These are phyloP conservation scores for Aaosphaeria arxii DNA, from an alignment of 2,329 filamentous ascomycete species.

Conservation along the genomic window DNA sequence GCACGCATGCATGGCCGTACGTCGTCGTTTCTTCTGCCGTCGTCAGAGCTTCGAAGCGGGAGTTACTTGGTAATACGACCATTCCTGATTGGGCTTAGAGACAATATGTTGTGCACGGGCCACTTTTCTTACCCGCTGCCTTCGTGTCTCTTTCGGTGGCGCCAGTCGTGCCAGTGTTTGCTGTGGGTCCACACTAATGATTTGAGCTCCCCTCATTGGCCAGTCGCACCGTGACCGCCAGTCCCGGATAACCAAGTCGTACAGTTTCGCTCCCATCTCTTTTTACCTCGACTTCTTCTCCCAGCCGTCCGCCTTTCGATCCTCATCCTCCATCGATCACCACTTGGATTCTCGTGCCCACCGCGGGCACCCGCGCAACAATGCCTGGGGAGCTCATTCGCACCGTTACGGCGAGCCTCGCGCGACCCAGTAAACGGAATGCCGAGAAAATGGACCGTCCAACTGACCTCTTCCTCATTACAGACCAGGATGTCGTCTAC, in stretches of 20 bases:
- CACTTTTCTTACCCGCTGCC: too few relatives aligned
- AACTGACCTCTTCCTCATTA: slow-evolving; percentile 50
- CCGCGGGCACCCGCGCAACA: slow-evolving; percentile 33
- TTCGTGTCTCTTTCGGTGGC: too few relatives aligned
- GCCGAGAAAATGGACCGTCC: slow-evolving; percentile 27
- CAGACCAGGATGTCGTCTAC: slow-evolving; percentile 88
- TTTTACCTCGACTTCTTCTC: neutral
- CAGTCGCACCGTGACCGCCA: neutral
- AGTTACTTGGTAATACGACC: too few relatives aligned
- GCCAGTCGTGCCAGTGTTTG: too few relatives aligned
- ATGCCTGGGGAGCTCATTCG: slow-evolving; percentile 45
- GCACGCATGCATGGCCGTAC: too few relatives aligned
- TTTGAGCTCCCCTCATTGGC: neutral
- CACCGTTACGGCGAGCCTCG: slow-evolving; percentile 33
- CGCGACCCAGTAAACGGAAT: slow-evolving; percentile 32
- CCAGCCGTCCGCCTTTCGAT: slow-evolving; percentile 3
- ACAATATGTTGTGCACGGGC: too few relatives aligned
- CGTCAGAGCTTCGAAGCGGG: too few relatives aligned
- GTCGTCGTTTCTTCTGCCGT: too few relatives aligned
- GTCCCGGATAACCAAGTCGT: neutral
- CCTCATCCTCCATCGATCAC: slow-evolving; percentile 8
- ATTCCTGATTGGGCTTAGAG: too few relatives aligned
- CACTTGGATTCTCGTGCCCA: slow-evolving; percentile 21
- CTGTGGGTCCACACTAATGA: too few relatives aligned
- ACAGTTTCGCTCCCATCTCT: neutral